phyloP scores from a whole-genome alignment of 2,329 filamentous ascomycete genomes.

The Nothomitra cinnamomea region DNA sequence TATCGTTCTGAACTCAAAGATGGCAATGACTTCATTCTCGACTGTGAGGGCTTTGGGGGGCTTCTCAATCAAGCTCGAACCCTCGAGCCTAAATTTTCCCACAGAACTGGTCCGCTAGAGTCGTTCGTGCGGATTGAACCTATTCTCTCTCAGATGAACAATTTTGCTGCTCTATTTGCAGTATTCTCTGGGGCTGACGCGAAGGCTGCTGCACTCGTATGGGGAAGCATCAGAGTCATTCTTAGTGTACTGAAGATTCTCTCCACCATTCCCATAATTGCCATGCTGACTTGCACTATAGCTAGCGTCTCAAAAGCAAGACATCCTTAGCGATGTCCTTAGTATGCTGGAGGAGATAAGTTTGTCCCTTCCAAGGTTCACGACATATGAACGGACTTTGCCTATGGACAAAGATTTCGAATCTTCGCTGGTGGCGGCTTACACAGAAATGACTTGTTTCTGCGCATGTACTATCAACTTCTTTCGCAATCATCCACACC shows the following conservation, averaged over 20 bases:
- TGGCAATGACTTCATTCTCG: slow-evolving; percentile 8
- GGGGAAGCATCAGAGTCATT: slow-evolving; percentile 17
- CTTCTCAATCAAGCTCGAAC: slow-evolving; percentile 10
- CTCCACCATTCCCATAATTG: not conserved
- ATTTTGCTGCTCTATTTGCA: slow-evolving; percentile 17
- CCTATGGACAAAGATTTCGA: slow-evolving; percentile 15
- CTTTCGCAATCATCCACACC: slow-evolving; percentile 17
- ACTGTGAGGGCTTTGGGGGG: not conserved
- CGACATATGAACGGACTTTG: slow-evolving; percentile 15
- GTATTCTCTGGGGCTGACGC: slow-evolving; percentile 16
- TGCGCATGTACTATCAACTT: slow-evolving; percentile 19
- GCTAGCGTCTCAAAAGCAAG: slow-evolving; percentile 13
- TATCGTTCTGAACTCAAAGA: slow-evolving; percentile 12
- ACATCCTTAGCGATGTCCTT: slow-evolving; percentile 15
- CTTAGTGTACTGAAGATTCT: not conserved
- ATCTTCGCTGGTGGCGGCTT: slow-evolving; percentile 16
- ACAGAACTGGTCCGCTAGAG: not conserved
- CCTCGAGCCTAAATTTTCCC: slow-evolving; percentile 10
- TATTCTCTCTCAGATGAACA: slow-evolving; percentile 15
- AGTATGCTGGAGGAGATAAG: slow-evolving; percentile 18
- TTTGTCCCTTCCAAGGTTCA: slow-evolving; percentile 16
- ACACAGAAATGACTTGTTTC: slow-evolving; percentile 19
- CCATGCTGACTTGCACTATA: slow-evolving; percentile 6
- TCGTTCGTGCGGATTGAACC: slow-evolving; percentile 13
- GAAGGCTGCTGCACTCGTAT: slow-evolving; percentile 16